Evolutionary conservation across 78 protist species (phyloP), one percentile per base, ranked within the genome.

Genomic region (Cavenderia fasciculata): DNA sequence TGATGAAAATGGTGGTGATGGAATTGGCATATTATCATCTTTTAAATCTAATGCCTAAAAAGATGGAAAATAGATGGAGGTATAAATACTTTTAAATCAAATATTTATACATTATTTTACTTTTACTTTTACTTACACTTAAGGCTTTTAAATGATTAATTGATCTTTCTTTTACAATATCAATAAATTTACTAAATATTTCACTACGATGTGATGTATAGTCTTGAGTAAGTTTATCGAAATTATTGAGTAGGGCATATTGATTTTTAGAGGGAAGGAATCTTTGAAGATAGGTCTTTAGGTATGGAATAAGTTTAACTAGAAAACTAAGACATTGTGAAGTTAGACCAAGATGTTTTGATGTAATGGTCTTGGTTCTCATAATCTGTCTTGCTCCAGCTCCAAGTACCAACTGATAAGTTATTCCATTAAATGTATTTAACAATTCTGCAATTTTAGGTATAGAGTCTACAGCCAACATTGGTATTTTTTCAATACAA

Each of bases 311-410:
- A 3, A 82, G n/a, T 57, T 82, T 82, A 31, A 82, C 68, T 56
- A 41, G 79, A 19, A 82, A 68, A 43, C 90, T 87, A 2, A 87
- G 76, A 46, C 75, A 75, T 49, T 87, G 88, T 4, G 86, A 74
- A 2, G 93, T 44, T 0, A 62, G 43, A 18, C 85, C 93, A 6
- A 87, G 57, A 51, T 87, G 93, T 52, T 87, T 87, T 3, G 93
- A 75, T 36, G 73, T 87, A 43, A 87, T 87, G 0, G 77, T 74
- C 25, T 87, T 87, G 3, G 74, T 27, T 21, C 74, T 87, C 93
- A 77, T 75, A 0, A 74, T 68, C 33, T 87, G 93, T 68, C 85
- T 73, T 0, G 93, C 93, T 38, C 93, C 93, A 2, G 93, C 93
- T 36, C 75, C 38, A 47, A 87, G 47, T 14, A 87, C 76, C 62